A percentile compares a stretch with the other conserved stretches of the same genome.
Evolutionary conservation across 192 early-diverging fungal genomes (phyloP).

Genomic region (Entomortierella parvispora): DNA sequence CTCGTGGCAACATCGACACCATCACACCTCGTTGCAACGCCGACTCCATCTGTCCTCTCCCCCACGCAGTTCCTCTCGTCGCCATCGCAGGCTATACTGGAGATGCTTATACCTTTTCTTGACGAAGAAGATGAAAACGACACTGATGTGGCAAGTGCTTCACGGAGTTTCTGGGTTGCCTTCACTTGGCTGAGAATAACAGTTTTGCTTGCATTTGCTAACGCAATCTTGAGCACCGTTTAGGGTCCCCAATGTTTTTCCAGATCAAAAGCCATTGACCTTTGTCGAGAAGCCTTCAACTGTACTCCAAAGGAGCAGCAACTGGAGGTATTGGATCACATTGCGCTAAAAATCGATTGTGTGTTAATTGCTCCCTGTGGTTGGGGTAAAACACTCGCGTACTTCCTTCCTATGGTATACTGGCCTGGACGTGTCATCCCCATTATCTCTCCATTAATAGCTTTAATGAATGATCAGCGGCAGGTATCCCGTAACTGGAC

Average conservation of each 20-base stretch:
- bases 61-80: conserved; percentile 16
- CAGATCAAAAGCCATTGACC: conserved; percentile 16
- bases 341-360: conserved; percentile 14
- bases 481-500: conserved; percentile 10
- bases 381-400: conserved; percentile 26
- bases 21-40: neutral
- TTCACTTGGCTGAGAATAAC: no score
- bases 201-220: neutral
- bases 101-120: conserved; percentile 6
- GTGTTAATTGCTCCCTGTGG: conserved; percentile 26
- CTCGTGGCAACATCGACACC: no score
- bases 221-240: conserved; percentile 1
- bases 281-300: conserved; percentile 19
- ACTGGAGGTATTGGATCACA: conserved; percentile 13
- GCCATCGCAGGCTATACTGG: conserved; percentile 12
- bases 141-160: neutral
- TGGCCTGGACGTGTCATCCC: neutral
- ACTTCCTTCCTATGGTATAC: conserved; percentile 20
- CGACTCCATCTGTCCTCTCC: neutral
- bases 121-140: conserved; percentile 2
- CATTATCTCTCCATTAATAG: conserved; percentile 22
- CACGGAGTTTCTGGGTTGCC: no score
- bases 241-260: conserved; percentile 4
- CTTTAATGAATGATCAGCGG: conserved; percentile 29
- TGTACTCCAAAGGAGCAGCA: conserved; percentile 23